These are phyloP conservation scores for Cadophora sp. DNA, from an alignment of 2,329 filamentous ascomycete species.

Conservation along the genomic window DNA sequence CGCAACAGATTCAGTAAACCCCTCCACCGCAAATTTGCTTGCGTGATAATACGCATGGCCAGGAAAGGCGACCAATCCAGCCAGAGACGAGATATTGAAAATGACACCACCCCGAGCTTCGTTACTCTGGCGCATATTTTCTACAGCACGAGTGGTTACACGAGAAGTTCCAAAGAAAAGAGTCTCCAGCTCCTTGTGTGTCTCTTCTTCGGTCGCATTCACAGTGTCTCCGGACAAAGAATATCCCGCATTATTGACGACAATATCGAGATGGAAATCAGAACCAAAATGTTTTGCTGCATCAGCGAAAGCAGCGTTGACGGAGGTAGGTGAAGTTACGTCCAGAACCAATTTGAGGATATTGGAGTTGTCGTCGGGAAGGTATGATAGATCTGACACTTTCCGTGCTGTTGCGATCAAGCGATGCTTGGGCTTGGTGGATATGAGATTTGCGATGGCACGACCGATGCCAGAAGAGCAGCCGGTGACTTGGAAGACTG, in stretches of 20 bases:
- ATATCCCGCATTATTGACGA: conserved; percentile 68
- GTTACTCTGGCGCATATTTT: conserved; percentile 47
- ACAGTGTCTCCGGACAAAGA: conserved; percentile 60
- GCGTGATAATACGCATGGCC: conserved; percentile 50
- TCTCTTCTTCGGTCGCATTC: conserved; percentile 44
- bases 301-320: conserved; percentile 45
- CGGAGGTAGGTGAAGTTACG: conserved; percentile 50
- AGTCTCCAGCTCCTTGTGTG: conserved; percentile 49
- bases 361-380: conserved; percentile 46
- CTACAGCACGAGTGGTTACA: conserved; percentile 48
- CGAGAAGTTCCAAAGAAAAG: conserved; percentile 52
- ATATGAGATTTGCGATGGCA: conserved; percentile 48
- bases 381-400: conserved; percentile 47
- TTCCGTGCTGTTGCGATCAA: conserved; percentile 58
- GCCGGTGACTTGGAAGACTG: conserved; percentile 50
- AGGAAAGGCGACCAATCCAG: conserved; percentile 46
- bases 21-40: conserved; percentile 50
- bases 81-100: conserved; percentile 50
- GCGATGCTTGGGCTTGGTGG: conserved; percentile 48
- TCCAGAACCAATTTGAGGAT: conserved; percentile 56
- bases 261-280: conserved; percentile 63
- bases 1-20: conserved; percentile 47
- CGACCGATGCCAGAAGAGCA: conserved; percentile 57
- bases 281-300: conserved; percentile 46
- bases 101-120: conserved; percentile 46